A percentile compares a stretch with the other conserved stretches of the same genome.
phyloP scores from a whole-genome alignment of 2,329 filamentous ascomycete species.

The Pezicula radicicola region DNA sequence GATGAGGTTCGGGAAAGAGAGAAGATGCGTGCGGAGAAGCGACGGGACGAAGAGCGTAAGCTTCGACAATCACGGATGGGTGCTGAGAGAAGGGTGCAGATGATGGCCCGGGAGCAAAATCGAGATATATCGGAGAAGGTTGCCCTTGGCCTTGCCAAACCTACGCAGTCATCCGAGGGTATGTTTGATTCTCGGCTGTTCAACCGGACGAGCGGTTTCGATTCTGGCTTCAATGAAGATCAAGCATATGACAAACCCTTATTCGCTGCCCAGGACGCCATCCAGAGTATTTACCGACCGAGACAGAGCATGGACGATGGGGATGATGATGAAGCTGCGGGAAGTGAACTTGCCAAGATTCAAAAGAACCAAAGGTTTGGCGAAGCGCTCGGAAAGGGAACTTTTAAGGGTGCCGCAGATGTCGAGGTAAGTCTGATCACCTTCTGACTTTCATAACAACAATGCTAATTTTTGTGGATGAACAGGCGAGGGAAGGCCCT shows the following conservation, averaged over 20 bases:
- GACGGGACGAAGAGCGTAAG: slow-evolving; percentile 82
- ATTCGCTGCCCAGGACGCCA: slow-evolving; percentile 92
- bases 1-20: slow-evolving; percentile 75
- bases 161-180: slow-evolving; percentile 83
- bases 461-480: slow-evolving; percentile 16
- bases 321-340: slow-evolving; percentile 75
- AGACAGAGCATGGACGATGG: slow-evolving; percentile 71
- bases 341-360: slow-evolving; percentile 83
- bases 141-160: slow-evolving; percentile 89
- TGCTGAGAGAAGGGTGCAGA: slow-evolving; percentile 83
- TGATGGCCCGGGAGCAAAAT: slow-evolving; percentile 92
- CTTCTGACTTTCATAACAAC: background rate
- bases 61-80: slow-evolving; percentile 94
- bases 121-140: slow-evolving; percentile 98
- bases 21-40: slow-evolving; percentile 71
- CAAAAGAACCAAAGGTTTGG: slow-evolving; percentile 76
- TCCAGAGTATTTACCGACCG: slow-evolving; percentile 90
- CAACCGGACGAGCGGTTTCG: slow-evolving; percentile 89
- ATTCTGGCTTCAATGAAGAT: slow-evolving; percentile 93
- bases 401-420: slow-evolving; percentile 83
- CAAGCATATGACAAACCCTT: slow-evolving; percentile 96
- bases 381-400: slow-evolving; percentile 84
- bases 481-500: slow-evolving; percentile 75
- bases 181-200: slow-evolving; percentile 98
- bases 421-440: slow-evolving; percentile 61